Percentiles rank a stretch among this genome's conserved stretches.
Evolutionary conservation across 192 early-diverging fungal genomes (phyloP).

Genomic region (Rhizophagus sp.): DNA sequence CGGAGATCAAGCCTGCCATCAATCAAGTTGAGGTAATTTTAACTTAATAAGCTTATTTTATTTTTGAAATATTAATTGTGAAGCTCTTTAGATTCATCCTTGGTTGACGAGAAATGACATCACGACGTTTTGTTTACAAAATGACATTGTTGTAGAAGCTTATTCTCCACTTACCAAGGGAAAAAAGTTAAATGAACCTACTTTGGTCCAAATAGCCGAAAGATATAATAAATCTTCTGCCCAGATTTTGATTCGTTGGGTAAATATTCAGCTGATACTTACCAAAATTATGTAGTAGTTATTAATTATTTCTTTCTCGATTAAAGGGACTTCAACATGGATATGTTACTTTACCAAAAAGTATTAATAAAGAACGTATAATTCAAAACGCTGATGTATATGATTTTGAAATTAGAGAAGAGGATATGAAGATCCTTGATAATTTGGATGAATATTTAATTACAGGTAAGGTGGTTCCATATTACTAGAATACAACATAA

Average conservation of each 20-base stretch:
- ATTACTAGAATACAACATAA: not conserved
- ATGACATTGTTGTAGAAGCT: slow-evolving; percentile 56
- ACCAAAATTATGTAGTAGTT: not conserved
- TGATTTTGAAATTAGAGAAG: slow-evolving; percentile 55
- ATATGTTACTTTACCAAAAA: slow-evolving; percentile 60
- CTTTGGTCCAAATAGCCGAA: slow-evolving; percentile 46
- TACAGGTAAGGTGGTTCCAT: slow-evolving; percentile 36
- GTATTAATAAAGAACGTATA: slow-evolving; percentile 48
- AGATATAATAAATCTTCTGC: slow-evolving; percentile 57
- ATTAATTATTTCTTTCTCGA: not conserved
- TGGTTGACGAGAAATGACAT: slow-evolving; percentile 50
- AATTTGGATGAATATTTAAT: slow-evolving; percentile 51
- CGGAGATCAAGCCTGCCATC: slow-evolving; percentile 44
- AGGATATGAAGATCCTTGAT: slow-evolving; percentile 58
- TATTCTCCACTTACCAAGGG: slow-evolving; percentile 58
- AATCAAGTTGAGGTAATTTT: slow-evolving; percentile 59
- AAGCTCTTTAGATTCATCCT: slow-evolving; percentile 40
- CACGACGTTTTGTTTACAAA: slow-evolving; percentile 42
- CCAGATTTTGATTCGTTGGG: slow-evolving; percentile 61
- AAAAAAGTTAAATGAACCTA: slow-evolving; percentile 50
- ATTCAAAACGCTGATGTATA: slow-evolving; percentile 60
- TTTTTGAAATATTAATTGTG: not conserved
- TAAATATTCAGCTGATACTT: not conserved
- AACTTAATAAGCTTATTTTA: not conserved
- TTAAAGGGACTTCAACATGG: slow-evolving; percentile 53